Evolutionary conservation across 208 protist genomes (phyloP), one percentile per base, ranked within the genome.

Genomic region (Strigomonas galati): DNA sequence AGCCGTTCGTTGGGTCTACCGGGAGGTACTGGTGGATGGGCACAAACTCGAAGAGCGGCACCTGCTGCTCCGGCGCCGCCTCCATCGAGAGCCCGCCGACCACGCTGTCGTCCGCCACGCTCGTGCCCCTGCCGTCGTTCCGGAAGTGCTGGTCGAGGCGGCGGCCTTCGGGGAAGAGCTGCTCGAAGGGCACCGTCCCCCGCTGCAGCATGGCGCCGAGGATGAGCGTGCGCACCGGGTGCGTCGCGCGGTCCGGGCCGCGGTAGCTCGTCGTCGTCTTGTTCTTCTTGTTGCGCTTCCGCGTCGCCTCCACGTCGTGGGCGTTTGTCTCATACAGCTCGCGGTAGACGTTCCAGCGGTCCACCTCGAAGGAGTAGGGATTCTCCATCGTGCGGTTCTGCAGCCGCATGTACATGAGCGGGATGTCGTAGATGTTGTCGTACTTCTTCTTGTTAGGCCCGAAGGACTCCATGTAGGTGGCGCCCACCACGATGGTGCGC

Each of bases 301-400:
- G 56, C 10, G 44, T 73, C 40, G 56, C 64, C 51, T 76, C 59
- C 15, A 67, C 68, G 32, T 63, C 44, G 10, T 59, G 48, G 19
- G 52, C 55, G 4, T 43, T 26, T 6, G 26, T 58, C 49, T 62
- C 65, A 32, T 69, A 43, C 3, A 65, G 52, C 56, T 84, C 82
- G 19, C 68, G 55, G 65, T 81, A 65, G 23, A 86, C 63, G 23
- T 85, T 63, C 82, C 85, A 92, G 23, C 85, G 85, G 65, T 92
- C 85, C 17, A 92, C 82, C 71, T 92, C 85, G 43, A 75, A 76
- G 6, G 82, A 72, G 58, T 80, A 81, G 26, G 78, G 82, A 44
- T 84, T 72, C 62, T 81, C 72, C 64, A 80, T 57, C 21, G 85
- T 84, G 56, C 85, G 82, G 65, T 93, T 93, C 69, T 90, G 83